Evolutionary conservation across 1,139 yeast species (phyloP).

Genomic region (Zhuliangozyma parablackwelliae): DNA sequence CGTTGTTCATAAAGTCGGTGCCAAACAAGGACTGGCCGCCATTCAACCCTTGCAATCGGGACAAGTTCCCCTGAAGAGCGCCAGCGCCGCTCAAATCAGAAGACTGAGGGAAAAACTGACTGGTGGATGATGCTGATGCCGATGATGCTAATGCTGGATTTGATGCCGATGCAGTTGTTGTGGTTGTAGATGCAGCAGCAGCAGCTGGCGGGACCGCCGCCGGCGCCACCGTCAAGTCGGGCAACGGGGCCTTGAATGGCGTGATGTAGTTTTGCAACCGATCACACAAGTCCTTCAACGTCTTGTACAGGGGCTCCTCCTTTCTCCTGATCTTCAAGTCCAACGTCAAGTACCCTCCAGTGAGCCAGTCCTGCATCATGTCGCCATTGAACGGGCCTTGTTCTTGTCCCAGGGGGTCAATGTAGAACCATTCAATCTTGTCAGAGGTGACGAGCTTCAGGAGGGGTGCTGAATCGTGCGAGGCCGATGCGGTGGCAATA

Average conservation of each 20-base stretch:
- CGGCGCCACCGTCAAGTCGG: constrained; percentile 20
- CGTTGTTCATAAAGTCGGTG: constrained; percentile 21
- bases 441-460: constrained; percentile 20
- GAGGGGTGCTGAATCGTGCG: not conserved
- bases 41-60: constrained; percentile 16
- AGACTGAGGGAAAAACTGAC: constrained; percentile 1
- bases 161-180: constrained; percentile 10
- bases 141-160: constrained; percentile 1
- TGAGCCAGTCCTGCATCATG: constrained; percentile 77
- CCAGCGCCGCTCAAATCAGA: constrained; percentile 15
- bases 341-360: constrained; percentile 55
- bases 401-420: constrained; percentile 64
- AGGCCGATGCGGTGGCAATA: constrained; percentile 4
- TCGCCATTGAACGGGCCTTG: constrained; percentile 80
- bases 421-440: constrained; percentile 62
- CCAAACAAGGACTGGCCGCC: constrained; percentile 22
- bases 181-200: no score
- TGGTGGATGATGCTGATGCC: constrained; percentile 1
- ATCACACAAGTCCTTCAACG: constrained; percentile 45
- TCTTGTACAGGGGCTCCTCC: constrained; percentile 35
- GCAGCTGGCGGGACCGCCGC: no score
- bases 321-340: constrained; percentile 56
- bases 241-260: constrained; percentile 61
- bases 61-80: no score
- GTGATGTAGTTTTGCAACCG: constrained; percentile 45